Evolutionary conservation across 768 basidiomycete species (phyloP), one percentile per base, ranked within the genome.

Genomic region (Mycena filopes): DNA sequence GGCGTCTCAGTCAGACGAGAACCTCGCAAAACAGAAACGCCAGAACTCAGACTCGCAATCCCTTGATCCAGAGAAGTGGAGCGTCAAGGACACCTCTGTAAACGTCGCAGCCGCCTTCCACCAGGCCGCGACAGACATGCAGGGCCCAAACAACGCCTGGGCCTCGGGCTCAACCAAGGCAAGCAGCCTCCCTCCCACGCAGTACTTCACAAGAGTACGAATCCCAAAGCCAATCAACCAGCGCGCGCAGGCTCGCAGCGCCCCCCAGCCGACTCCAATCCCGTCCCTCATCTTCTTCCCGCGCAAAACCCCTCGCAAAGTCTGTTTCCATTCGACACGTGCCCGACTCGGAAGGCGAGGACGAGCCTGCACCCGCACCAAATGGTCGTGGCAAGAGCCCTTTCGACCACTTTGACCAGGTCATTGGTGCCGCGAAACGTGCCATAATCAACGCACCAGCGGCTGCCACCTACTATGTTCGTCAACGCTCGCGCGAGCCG

Each of bases 181-280:
- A 18, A n/a, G 79, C 83, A 13, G 78, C 81, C 59, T 73, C 2
- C 11, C 74, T 92, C 2, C 89, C 90, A 18, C 85, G 92, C 42
- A 91, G 91, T 71, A 90, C 92, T 31, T 93, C 92, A 5, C 90
- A 91, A 57, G 92, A 94, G 73, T 93, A 91, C 75, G 92, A 92
- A 77, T 84, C 86, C 64, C 86, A 87, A 71, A 82, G 86, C 4
- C 86, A 85, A 61, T 82, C 83, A 40, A 84, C 84, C 33, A 80
- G 76, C 58, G 77, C 76, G 57, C 86, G 90, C 57, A 85, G 90
- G 53, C 83, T 92, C 55, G 84, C 87, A 0, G 79, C 87, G 31
- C 90, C 91, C n/a, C 88, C 89, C 7, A 83, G 77, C 53, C 82
- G 85, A 67, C 73, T 81, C 55, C 59, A 77, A 2, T 75, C 66